phyloP scores from a whole-genome alignment of 306 rosid genomes.

The Medicago ruthenica region DNA sequence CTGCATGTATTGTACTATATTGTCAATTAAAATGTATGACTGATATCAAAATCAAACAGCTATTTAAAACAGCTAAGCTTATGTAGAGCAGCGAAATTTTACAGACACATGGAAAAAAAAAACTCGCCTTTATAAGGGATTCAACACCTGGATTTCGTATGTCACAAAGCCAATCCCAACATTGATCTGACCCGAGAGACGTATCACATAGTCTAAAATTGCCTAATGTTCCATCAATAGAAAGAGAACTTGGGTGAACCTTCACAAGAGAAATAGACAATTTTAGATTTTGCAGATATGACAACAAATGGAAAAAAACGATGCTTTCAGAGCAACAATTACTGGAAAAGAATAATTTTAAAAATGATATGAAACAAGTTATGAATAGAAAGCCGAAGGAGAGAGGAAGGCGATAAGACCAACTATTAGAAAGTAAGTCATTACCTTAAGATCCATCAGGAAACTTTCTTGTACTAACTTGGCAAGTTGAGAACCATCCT shows the following conservation, averaged over 20 bases:
- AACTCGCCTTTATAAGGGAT: constrained; percentile 83
- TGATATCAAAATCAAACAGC: neutral
- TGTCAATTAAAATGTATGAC: neutral
- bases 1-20: neutral
- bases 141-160: constrained; percentile 93
- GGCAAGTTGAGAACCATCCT: constrained; percentile 92
- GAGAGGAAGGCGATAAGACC: constrained; percentile 4
- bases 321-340: constrained; percentile 6
- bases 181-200: constrained; percentile 75
- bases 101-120: constrained; percentile 35
- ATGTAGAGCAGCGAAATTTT: neutral
- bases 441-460: constrained; percentile 86
- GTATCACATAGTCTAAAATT: constrained; percentile 88
- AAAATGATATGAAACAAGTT: constrained; percentile 12
- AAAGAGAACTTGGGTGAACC: constrained; percentile 94
- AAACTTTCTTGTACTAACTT: constrained; percentile 91
- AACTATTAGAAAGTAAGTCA: constrained; percentile 14
- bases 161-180: constrained; percentile 98
- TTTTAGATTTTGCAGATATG: constrained; percentile 38
- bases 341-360: neutral
- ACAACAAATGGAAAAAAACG: constrained; percentile 16
- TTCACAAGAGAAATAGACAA: constrained; percentile 45
- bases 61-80: constrained; percentile 8
- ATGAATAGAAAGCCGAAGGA: constrained; percentile 20
- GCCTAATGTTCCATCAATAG: constrained; percentile 90